Conservation (phyloP, 2,329 filamentous ascomycete species). For the Chaetoscypha palmicola region DNA sequence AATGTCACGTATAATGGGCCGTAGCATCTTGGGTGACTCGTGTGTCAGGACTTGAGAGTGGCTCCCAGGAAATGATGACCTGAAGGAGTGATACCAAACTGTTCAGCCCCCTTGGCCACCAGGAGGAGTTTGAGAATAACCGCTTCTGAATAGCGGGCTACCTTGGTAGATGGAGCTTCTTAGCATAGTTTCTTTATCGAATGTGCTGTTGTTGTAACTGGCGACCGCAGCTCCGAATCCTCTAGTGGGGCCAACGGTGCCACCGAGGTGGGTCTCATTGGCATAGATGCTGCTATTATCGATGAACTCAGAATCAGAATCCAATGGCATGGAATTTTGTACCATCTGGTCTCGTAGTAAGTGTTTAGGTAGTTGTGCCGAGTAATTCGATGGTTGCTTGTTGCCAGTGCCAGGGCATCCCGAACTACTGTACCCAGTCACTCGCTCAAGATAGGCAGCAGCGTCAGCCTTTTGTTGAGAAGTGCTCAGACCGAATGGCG, state of each 20-base stretch:
- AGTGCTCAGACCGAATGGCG: slow-evolving; percentile 29
- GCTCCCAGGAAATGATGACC: not conserved
- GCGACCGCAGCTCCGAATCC: slow-evolving; percentile 3
- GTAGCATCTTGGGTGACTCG: too few relatives aligned
- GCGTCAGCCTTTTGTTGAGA: slow-evolving; percentile 19
- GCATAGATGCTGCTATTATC: slow-evolving; percentile 45
- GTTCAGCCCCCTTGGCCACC: slow-evolving; percentile 39
- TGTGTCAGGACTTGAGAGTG: not conserved
- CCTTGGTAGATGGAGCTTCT: slow-evolving; percentile 26
- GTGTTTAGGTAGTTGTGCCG: slow-evolving; percentile 17
- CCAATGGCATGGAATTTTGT: slow-evolving; percentile 17
- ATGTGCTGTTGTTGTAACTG: slow-evolving; percentile 20
- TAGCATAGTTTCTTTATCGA: slow-evolving; percentile 25
- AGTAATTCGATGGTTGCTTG: slow-evolving; percentile 7
- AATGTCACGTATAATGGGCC: too few relatives aligned
- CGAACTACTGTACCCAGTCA: slow-evolving; percentile 14
- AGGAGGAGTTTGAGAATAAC: slow-evolving; percentile 40
- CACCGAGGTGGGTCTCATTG: too few relatives aligned
- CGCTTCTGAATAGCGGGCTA: slow-evolving; percentile 15
- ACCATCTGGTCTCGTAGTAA: slow-evolving; percentile 21
- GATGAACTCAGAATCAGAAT: slow-evolving; percentile 36
- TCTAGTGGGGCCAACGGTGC: too few relatives aligned
- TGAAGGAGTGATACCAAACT: not conserved
- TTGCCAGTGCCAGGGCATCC: slow-evolving; percentile 14
- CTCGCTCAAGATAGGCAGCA: slow-evolving; percentile 22